Conservation (phyloP, 768 basidiomycete species). For the Mycena maculata region DNA sequence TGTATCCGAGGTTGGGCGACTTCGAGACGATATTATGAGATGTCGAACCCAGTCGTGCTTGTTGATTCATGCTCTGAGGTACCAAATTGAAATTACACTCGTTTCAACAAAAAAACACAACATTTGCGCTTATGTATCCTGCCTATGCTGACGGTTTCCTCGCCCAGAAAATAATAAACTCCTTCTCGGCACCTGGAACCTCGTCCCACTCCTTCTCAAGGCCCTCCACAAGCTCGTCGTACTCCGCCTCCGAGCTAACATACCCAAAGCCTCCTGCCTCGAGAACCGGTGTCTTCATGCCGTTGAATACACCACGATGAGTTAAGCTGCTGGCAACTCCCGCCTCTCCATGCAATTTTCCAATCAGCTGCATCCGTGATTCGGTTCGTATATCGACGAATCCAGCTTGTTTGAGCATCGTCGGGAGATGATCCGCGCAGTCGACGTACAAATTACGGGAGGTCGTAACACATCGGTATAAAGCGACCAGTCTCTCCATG, state of each 20-base stretch:
- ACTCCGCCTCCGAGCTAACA: conserved; percentile 26
- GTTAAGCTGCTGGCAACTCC: conserved; percentile 14
- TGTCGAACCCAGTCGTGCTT: no score
- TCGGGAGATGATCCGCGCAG: conserved; percentile 22
- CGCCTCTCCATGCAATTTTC: conserved; percentile 24
- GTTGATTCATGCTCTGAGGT: no score
- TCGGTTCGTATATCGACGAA: conserved; percentile 31
- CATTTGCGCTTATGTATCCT: no score
- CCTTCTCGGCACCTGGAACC: conserved; percentile 33
- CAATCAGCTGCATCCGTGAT: conserved; percentile 29
- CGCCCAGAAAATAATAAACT: conserved; percentile 34
- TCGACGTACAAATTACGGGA: conserved; percentile 24
- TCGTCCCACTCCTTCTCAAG: conserved; percentile 34
- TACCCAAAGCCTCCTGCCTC: conserved; percentile 28
- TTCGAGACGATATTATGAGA: no score
- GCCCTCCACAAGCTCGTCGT: conserved; percentile 28
- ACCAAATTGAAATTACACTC: no score
- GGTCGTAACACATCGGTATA: conserved; percentile 18
- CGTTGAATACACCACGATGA: conserved; percentile 22
- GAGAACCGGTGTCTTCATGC: conserved; percentile 29
- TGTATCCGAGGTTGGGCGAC: no score
- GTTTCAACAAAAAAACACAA: no score
- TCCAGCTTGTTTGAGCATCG: conserved; percentile 32
- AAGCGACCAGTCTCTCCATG: conserved; percentile 16
- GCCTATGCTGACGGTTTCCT: conserved; percentile 26